Evolutionary conservation across 2,329 filamentous ascomycete genomes (phyloP).

Genomic region (Paracamarosporium sp.): DNA sequence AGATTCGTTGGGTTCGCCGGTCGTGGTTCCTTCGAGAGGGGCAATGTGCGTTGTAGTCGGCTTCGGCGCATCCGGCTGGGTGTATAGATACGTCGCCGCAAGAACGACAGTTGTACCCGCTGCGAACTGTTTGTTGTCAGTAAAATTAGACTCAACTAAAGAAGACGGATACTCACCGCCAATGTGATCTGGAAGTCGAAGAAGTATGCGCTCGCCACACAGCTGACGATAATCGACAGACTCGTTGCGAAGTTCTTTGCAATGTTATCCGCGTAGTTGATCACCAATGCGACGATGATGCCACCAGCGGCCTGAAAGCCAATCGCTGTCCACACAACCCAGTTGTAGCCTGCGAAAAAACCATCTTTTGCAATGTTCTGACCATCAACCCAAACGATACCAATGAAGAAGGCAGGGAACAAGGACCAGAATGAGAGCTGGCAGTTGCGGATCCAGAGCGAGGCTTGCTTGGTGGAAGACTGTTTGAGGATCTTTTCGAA

Average conservation of each 20-base stretch:
- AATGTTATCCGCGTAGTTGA: slow-evolving; percentile 87
- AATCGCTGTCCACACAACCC: slow-evolving; percentile 87
- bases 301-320: slow-evolving; percentile 83
- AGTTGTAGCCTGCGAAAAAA: slow-evolving; percentile 95
- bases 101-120: slow-evolving; percentile 81
- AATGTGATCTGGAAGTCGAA: slow-evolving; percentile 78
- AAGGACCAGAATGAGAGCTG: slow-evolving; percentile 94
- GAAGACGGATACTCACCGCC: slow-evolving; percentile 31
- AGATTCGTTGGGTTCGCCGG: slow-evolving; percentile 55
- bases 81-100: slow-evolving; percentile 85
- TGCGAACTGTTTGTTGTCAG: slow-evolving; percentile 68
- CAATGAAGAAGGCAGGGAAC: slow-evolving; percentile 85
- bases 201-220: slow-evolving; percentile 82
- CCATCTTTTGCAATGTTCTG: slow-evolving; percentile 81
- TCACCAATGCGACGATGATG: slow-evolving; percentile 80
- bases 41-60: slow-evolving; percentile 72
- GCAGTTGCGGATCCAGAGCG: slow-evolving; percentile 92
- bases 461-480: slow-evolving; percentile 73
- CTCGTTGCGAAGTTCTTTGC: slow-evolving; percentile 93
- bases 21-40: slow-evolving; percentile 74
- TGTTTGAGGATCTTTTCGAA: slow-evolving; percentile 94
- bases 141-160: slow-evolving; percentile 11
- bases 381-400: slow-evolving; percentile 86
- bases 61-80: slow-evolving; percentile 64
- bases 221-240: slow-evolving; percentile 88